Percentiles rank a stretch among this genome's conserved stretches.
Conservation (phyloP, 768 basidiomycete genomes). For the Lentinus tigrinus region DNA sequence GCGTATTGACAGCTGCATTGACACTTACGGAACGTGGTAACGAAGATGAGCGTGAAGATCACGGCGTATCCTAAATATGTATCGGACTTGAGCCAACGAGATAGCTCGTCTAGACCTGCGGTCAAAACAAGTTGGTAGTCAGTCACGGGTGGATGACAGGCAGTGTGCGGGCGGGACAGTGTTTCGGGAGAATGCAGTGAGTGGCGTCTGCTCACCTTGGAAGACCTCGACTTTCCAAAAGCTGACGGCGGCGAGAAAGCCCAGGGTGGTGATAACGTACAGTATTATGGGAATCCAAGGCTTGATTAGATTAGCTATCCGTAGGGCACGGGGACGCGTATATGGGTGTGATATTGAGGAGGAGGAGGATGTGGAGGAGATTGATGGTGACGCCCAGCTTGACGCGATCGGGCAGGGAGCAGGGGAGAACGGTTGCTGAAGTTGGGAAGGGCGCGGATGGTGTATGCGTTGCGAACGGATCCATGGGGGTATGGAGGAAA, state of each 20-base stretch:
- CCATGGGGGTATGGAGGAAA: conserved; percentile 19
- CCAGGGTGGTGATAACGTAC: conserved; percentile 75
- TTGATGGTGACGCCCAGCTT: conserved; percentile 12
- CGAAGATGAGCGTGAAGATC: conserved; percentile 79
- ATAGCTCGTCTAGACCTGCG: conserved; percentile 77
- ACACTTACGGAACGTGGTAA: conserved; percentile 82
- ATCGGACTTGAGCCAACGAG: conserved; percentile 73
- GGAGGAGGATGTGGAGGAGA: conserved; percentile 6
- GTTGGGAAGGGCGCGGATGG: conserved; percentile 4
- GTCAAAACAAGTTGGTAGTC: background rate
- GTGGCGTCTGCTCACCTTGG: conserved; percentile 51
- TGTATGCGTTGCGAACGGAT: conserved; percentile 11
- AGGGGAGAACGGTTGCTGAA: conserved; percentile 16
- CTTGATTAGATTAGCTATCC: conserved; percentile 58
- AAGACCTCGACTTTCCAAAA: conserved; percentile 85
- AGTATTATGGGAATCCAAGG: conserved; percentile 78
- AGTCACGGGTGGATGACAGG: conserved; percentile 10
- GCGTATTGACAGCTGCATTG: background rate
- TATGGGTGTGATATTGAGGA: conserved; percentile 20
- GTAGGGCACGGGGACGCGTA: conserved; percentile 37
- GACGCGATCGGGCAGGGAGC: conserved; percentile 17
- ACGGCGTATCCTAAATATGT: conserved; percentile 72
- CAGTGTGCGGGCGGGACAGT: conserved; percentile 8
- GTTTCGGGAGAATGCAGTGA: conserved; percentile 13
- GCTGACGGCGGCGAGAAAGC: conserved; percentile 77